phyloP scores from a whole-genome alignment of 805 yeast species.

The Priceomyces castillae region DNA sequence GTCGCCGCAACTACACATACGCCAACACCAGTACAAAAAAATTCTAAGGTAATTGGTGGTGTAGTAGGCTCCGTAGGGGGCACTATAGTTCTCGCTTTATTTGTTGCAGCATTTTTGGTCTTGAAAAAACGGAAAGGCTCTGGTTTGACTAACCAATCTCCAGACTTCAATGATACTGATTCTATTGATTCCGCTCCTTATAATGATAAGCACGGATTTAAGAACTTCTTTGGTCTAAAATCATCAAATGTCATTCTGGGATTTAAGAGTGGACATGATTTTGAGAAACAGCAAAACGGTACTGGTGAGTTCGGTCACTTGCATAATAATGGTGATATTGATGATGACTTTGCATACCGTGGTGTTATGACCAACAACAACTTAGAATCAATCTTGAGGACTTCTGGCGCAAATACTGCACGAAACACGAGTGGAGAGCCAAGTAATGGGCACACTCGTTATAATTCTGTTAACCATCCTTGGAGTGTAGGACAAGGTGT shows the following conservation, averaged over 20 bases:
- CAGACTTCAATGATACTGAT: slow-evolving; percentile 39
- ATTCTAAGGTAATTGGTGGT: slow-evolving; percentile 42
- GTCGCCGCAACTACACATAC: slow-evolving; percentile 22
- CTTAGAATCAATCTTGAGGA: slow-evolving; percentile 37
- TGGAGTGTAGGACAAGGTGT: slow-evolving; percentile 20
- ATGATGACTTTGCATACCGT: slow-evolving; percentile 39
- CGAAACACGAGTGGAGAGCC: slow-evolving; percentile 12
- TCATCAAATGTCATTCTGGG: slow-evolving; percentile 13
- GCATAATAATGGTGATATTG: slow-evolving; percentile 13
- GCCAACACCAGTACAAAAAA: slow-evolving; percentile 17
- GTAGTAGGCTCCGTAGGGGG: slow-evolving; percentile 49
- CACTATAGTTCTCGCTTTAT: slow-evolving; percentile 36
- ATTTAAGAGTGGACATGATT: slow-evolving; percentile 16
- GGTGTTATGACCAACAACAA: slow-evolving; percentile 44
- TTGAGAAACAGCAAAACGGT: slow-evolving; percentile 24
- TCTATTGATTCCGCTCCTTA: slow-evolving; percentile 13
- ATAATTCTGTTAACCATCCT: slow-evolving; percentile 24
- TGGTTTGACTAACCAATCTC: slow-evolving; percentile 38
- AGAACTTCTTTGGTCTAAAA: slow-evolving; percentile 29
- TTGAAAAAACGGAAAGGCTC: slow-evolving; percentile 29
- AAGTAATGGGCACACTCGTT: slow-evolving; percentile 23
- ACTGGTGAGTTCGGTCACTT: slow-evolving; percentile 6
- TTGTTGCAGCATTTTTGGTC: slow-evolving; percentile 35
- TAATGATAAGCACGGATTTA: slow-evolving; percentile 22
- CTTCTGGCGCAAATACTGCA: slow-evolving; percentile 15